Percentiles rank a stretch among this genome's conserved stretches.
phyloP scores from a whole-genome alignment of 345 rosid species.

The Eucalyptus sideroxylon region DNA sequence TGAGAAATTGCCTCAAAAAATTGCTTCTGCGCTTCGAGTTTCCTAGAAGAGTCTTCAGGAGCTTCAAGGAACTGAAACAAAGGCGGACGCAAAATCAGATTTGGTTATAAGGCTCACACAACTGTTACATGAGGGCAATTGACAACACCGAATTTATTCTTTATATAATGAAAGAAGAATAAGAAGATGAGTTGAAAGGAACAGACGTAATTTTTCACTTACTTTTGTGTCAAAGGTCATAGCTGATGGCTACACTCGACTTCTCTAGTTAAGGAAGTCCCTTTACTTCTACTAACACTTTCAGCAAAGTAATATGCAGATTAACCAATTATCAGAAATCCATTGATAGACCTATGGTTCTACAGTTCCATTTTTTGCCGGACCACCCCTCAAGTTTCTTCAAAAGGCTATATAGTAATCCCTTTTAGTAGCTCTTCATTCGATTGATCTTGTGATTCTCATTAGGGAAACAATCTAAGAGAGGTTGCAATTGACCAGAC shows the following conservation, averaged over 20 bases:
- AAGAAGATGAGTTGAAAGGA: neutral
- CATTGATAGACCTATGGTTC: neutral
- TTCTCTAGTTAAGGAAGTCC: neutral
- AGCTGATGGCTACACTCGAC: neutral
- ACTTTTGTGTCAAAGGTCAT: neutral
- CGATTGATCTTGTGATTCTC: neutral
- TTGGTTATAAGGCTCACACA: neutral
- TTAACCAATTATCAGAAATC: neutral
- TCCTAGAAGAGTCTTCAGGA: conserved; percentile 72
- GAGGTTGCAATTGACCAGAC: neutral
- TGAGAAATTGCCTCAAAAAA: conserved; percentile 86
- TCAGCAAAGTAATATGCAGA: neutral
- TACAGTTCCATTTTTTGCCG: neutral
- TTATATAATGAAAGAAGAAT: neutral
- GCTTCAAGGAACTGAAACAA: conserved; percentile 65
- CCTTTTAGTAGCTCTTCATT: neutral
- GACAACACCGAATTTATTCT: neutral
- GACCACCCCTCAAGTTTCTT: neutral
- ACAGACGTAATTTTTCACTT: neutral
- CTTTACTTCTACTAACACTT: neutral
- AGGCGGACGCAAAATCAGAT: neutral
- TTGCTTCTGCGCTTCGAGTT: conserved; percentile 68
- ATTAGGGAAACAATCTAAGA: neutral
- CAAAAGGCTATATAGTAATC: neutral
- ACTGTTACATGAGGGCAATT: neutral